phyloP scores from a whole-genome alignment of 257 asterid genomes.

The Solanum tarapatanum region DNA sequence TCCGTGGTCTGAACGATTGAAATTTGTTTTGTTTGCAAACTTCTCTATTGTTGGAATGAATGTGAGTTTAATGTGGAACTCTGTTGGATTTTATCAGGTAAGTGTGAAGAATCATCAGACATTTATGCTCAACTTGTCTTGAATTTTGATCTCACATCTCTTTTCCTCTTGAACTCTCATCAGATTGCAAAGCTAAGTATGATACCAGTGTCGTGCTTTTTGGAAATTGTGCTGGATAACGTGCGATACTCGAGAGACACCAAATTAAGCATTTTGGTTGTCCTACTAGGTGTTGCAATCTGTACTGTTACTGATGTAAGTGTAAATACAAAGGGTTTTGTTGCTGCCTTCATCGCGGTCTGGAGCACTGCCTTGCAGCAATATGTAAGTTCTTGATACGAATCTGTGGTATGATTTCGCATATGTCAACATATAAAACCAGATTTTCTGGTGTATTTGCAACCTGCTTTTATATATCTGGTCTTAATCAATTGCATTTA shows the following conservation, averaged over 20 bases:
- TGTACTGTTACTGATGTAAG: constrained; percentile 62
- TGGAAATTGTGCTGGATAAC: constrained; percentile 51
- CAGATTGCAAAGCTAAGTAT: constrained; percentile 70
- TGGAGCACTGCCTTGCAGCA: constrained; percentile 68
- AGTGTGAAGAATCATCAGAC: background rate
- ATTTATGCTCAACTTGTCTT: background rate
- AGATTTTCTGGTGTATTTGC: background rate
- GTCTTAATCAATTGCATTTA: background rate
- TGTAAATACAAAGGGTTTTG: constrained; percentile 49
- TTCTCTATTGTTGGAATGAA: constrained; percentile 70
- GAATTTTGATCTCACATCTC: background rate
- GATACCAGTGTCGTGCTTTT: constrained; percentile 48
- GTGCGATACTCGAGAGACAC: constrained; percentile 56
- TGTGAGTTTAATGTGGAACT: constrained; percentile 73
- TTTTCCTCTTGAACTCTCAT: constrained; percentile 5
- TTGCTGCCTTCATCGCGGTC: constrained; percentile 55
- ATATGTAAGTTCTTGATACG: constrained; percentile 38
- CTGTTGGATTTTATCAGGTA: constrained; percentile 75
- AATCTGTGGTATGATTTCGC: background rate
- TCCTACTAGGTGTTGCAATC: constrained; percentile 62
- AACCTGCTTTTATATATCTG: background rate
- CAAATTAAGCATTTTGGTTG: constrained; percentile 50
- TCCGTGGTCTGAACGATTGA: constrained; percentile 41
- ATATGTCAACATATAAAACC: background rate
- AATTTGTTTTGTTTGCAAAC: constrained; percentile 46